phyloP scores from a whole-genome alignment of 306 rosid species.

The Pyrus bretschneideri region DNA sequence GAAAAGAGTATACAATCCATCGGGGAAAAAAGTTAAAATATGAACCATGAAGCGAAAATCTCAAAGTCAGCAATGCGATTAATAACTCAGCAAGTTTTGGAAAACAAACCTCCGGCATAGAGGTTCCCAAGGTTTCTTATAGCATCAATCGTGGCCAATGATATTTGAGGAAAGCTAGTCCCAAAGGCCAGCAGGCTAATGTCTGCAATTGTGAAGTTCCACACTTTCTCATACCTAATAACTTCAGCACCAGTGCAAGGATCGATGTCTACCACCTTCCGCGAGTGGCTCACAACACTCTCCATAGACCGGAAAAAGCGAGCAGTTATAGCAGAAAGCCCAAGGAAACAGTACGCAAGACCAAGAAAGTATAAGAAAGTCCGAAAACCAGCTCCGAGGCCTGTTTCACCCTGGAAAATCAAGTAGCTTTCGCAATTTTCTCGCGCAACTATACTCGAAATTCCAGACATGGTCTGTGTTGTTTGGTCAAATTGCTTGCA shows the following conservation, averaged over 20 bases:
- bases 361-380: constrained; percentile 54
- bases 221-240: constrained; percentile 61
- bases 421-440: constrained; percentile 59
- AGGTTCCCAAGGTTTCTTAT: constrained; percentile 62
- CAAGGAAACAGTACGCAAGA: constrained; percentile 83
- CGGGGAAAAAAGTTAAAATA: neutral
- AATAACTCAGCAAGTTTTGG: constrained; percentile 4
- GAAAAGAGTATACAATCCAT: neutral
- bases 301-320: constrained; percentile 87
- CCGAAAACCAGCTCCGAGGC: constrained; percentile 45
- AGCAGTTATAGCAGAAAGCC: constrained; percentile 82
- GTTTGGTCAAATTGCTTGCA: constrained; percentile 21
- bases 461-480: constrained; percentile 22
- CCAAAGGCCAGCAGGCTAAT: constrained; percentile 91
- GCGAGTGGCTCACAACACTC: constrained; percentile 76
- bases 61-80: neutral
- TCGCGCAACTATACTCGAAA: constrained; percentile 26
- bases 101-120: constrained; percentile 85
- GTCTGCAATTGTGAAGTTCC: constrained; percentile 95
- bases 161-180: constrained; percentile 98
- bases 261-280: constrained; percentile 56
- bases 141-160: constrained; percentile 93
- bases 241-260: constrained; percentile 42
- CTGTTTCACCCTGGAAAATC: constrained; percentile 54
- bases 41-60: constrained; percentile 7